Evolutionary conservation across 2,329 filamentous ascomycete species (phyloP).

Genomic region (Plenodomus lindquistii): DNA sequence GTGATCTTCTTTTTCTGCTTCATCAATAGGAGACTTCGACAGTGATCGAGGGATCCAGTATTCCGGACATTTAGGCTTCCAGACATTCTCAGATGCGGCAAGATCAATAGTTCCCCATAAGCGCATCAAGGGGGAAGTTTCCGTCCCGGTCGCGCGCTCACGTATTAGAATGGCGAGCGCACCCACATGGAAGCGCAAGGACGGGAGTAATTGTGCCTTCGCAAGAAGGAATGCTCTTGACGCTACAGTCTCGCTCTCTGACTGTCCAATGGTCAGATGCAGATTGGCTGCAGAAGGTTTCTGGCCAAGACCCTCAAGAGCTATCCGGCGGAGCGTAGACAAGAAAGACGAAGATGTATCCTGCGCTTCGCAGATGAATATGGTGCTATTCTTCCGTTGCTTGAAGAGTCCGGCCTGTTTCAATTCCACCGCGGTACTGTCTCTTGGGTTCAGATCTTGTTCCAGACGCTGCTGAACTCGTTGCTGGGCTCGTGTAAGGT

Average conservation of each 20-base stretch:
- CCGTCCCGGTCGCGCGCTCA: conserved; percentile 41
- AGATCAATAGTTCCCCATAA: conserved; percentile 58
- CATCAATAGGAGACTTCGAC: not conserved
- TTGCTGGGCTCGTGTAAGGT: conserved; percentile 51
- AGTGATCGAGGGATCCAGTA: conserved; percentile 15
- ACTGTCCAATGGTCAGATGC: conserved; percentile 67
- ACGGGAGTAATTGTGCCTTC: conserved; percentile 56
- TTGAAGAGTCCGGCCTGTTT: conserved; percentile 53
- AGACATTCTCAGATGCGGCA: not conserved
- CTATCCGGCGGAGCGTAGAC: conserved; percentile 18
- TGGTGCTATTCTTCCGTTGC: conserved; percentile 55
- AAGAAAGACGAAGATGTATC: conserved; percentile 9
- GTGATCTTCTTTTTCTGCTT: conserved; percentile 3
- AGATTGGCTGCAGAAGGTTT: conserved; percentile 29
- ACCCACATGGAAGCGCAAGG: conserved; percentile 54
- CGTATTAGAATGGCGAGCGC: conserved; percentile 60
- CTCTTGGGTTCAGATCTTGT: conserved; percentile 2
- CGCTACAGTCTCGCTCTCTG: conserved; percentile 50
- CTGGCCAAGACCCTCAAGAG: conserved; percentile 31
- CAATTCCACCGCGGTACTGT: conserved; percentile 31
- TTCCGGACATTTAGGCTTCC: conserved; percentile 6
- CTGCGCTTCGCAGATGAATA: conserved; percentile 26
- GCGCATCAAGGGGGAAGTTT: conserved; percentile 55
- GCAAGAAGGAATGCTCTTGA: conserved; percentile 57
- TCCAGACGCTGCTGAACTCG: conserved; percentile 45